Conservation (phyloP, 148 eudicot genomes). For the Pharnaceum exiguum region DNA sequence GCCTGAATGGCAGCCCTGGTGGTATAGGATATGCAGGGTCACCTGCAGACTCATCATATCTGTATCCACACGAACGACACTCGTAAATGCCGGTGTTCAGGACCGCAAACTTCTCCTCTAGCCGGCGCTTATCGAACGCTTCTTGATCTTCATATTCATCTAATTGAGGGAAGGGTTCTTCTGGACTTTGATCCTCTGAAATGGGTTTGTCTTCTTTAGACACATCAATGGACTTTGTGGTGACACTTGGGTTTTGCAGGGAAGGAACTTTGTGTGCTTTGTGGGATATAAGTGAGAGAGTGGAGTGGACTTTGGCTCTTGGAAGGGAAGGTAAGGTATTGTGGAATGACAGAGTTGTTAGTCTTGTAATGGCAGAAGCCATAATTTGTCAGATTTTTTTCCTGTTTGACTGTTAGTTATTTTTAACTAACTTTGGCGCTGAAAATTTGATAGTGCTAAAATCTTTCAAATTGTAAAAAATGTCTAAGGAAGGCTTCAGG, state of each 20-base stretch:
- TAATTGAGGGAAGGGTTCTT: conserved; percentile 27
- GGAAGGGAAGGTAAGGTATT: conserved; percentile 28
- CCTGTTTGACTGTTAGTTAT: not conserved
- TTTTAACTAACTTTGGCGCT: not conserved
- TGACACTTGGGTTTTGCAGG: conserved; percentile 18
- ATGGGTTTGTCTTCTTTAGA: conserved; percentile 82
- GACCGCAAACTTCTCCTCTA: conserved; percentile 87
- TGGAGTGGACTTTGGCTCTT: conserved; percentile 36
- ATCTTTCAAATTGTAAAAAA: not conserved
- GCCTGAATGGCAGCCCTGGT: conserved; percentile 73
- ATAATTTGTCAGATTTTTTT: conserved; percentile 17
- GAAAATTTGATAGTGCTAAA: not conserved
- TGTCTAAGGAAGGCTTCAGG: not conserved
- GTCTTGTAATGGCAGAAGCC: conserved; percentile 52
- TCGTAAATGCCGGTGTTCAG: conserved; percentile 87
- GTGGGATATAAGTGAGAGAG: conserved; percentile 16
- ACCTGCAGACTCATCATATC: conserved; percentile 61
- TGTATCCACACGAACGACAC: conserved; percentile 89
- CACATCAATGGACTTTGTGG: conserved; percentile 56
- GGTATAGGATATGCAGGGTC: conserved; percentile 83
- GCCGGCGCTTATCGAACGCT: conserved; percentile 41
- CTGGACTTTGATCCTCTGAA: conserved; percentile 31
- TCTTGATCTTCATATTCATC: no score
- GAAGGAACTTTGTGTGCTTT: conserved; percentile 23
- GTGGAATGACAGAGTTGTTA: conserved; percentile 36